These are phyloP conservation scores for Vitis amurensis DNA, from an alignment of 164 flowering plant species.

Conservation along the genomic window DNA sequence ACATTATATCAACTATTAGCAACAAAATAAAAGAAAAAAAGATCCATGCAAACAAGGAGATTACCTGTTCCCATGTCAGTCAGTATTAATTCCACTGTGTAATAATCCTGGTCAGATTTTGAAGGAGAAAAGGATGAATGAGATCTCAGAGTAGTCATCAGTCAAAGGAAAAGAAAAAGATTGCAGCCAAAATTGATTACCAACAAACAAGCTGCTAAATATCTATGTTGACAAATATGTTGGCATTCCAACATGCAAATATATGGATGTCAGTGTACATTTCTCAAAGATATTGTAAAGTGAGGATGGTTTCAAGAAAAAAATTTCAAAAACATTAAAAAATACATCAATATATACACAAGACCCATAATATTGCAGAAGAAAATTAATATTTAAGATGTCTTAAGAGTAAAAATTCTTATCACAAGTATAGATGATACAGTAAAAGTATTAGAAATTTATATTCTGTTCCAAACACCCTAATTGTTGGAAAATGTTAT, in stretches of 20 bases:
- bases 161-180: neutral
- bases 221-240: neutral
- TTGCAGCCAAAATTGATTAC: neutral
- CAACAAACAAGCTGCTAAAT: neutral
- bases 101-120: conserved; percentile 54
- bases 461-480: too few relatives aligned
- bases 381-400: too few relatives aligned
- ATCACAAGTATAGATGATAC: too few relatives aligned
- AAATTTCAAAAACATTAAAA: too few relatives aligned
- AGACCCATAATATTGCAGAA: too few relatives aligned
- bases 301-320: too few relatives aligned
- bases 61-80: conserved; percentile 83
- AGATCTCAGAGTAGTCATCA: neutral
- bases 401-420: too few relatives aligned
- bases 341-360: too few relatives aligned
- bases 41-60: neutral
- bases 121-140: conserved; percentile 1
- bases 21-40: neutral
- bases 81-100: conserved; percentile 59
- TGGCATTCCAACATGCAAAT: neutral
- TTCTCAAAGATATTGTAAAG: too few relatives aligned
- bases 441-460: too few relatives aligned
- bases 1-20: neutral
- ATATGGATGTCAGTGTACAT: neutral
- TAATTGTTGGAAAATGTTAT: too few relatives aligned